Evolutionary conservation across 257 asterid genomes (phyloP).

Genomic region (Penstemon davidsonii): DNA sequence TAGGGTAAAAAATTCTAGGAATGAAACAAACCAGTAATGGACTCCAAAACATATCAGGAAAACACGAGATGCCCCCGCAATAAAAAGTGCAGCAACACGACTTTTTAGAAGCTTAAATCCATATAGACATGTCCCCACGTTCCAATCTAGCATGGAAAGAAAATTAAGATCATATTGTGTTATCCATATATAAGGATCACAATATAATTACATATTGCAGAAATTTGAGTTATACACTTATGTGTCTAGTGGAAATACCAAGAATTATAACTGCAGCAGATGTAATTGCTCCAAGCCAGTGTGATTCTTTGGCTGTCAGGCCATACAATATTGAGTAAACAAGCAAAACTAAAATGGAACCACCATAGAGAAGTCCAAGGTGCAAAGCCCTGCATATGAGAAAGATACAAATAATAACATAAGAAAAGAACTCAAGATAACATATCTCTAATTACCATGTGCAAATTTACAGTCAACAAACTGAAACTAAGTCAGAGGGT

Average conservation of each 20-base stretch:
- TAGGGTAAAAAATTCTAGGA: constrained; percentile 6
- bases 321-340: constrained; percentile 95
- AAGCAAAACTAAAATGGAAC: constrained; percentile 83
- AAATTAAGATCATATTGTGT: constrained; percentile 19
- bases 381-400: constrained; percentile 77
- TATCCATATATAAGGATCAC: constrained; percentile 7
- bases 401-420: constrained; percentile 15
- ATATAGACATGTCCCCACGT: constrained; percentile 94
- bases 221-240: constrained; percentile 20
- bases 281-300: constrained; percentile 97
- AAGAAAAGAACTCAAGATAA: constrained; percentile 10
- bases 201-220: constrained; percentile 7
- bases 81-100: constrained; percentile 85
- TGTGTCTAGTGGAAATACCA: constrained; percentile 50
- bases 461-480: background rate
- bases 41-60: constrained; percentile 97
- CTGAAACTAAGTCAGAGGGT: background rate
- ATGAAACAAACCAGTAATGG: constrained; percentile 80
- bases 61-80: constrained; percentile 90
- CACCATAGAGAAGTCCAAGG: constrained; percentile 95
- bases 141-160: constrained; percentile 72
- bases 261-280: constrained; percentile 94
- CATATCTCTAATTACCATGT: background rate
- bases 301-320: constrained; percentile 95
- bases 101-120: constrained; percentile 94